Evolutionary conservation across 805 yeast species (phyloP).

Genomic region (Candida coquimbonensis): DNA sequence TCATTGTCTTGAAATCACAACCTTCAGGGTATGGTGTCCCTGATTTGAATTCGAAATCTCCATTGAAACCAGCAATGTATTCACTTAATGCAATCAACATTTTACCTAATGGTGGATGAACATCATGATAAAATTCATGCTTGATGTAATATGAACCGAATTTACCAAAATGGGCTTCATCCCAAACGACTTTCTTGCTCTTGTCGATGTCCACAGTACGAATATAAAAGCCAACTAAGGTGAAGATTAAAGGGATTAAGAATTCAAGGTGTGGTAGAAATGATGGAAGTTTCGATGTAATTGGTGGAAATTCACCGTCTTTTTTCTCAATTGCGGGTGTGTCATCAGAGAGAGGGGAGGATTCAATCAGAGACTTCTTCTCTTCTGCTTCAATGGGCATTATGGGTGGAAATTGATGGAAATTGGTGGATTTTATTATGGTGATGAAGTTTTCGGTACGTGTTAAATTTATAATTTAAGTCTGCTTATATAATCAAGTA

Average conservation of each 20-base stretch:
- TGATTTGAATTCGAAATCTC: slow-evolving; percentile 65
- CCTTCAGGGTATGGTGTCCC: slow-evolving; percentile 60
- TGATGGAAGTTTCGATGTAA: background rate
- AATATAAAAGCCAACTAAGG: slow-evolving; percentile 41
- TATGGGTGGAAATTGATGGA: too few relatives aligned
- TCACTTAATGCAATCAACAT: slow-evolving; percentile 76
- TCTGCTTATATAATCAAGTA: too few relatives aligned
- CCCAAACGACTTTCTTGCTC: slow-evolving; percentile 69
- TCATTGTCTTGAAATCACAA: slow-evolving; percentile 56
- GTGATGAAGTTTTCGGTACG: too few relatives aligned
- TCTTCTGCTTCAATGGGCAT: too few relatives aligned
- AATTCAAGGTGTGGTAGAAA: slow-evolving; percentile 8
- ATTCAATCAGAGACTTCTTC: too few relatives aligned
- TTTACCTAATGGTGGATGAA: slow-evolving; percentile 83
- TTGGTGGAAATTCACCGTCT: too few relatives aligned
- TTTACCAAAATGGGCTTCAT: slow-evolving; percentile 86
- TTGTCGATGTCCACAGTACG: slow-evolving; percentile 54
- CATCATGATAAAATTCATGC: slow-evolving; percentile 80
- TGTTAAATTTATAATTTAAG: too few relatives aligned
- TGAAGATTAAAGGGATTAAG: slow-evolving; percentile 34
- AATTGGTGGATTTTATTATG: too few relatives aligned
- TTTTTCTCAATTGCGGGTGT: too few relatives aligned
- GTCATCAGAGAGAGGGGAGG: too few relatives aligned
- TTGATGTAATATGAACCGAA: slow-evolving; percentile 75
- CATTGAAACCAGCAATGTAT: slow-evolving; percentile 74